Evolutionary conservation across 1,284 basidiomycete species (phyloP), one percentile per base, ranked within the genome.

Genomic region (Leccinum glutinopallens): DNA sequence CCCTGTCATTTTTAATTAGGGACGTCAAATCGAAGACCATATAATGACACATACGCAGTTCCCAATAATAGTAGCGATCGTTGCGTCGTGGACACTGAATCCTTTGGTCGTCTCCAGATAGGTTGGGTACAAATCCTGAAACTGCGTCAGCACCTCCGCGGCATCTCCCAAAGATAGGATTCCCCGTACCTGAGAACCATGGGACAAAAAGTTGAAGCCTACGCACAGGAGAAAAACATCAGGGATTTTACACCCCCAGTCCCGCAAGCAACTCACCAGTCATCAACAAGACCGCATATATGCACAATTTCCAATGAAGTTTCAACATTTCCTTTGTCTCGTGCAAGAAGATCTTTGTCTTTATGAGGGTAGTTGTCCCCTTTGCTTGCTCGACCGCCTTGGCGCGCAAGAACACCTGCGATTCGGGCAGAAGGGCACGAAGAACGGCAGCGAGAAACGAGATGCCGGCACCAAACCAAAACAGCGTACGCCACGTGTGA

Each of bases 171-270:
- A n/a, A 15, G 5, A 43, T 3, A 35, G 17, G 4, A 60, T 49
- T n/a, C 65, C 49, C 67, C 62, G 70, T 70, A 75, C 82, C 66
- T 93, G 92, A 65, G 91, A 93, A 15, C 92, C 93, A 77, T 96
- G 25, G 25, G 91, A 92, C 67, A 96, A 81, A 83, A 98, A 98
- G 81, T 96, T 97, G 85, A 97, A 95, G 7, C 91, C 90, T 86
- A 74, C 63, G 33, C 29, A 29, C 29, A 29, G 46, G 59, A 7
- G 12, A 67, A n/a, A 53, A 55, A 37, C 5, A 2, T 37, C 63
- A 63, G 22, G 39, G 0, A 25, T 19, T 54, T 60, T 32, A 53
- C 33, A 41, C 35, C n/a, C 22, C 33, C 37, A 58, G 37, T 22
- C 37, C 17, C 35, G 10, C 39, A 46, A 2, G 25, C 25, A 15